phyloP scores from a whole-genome alignment of 169 alveolate species.

The Plasmodium berghei region DNA sequence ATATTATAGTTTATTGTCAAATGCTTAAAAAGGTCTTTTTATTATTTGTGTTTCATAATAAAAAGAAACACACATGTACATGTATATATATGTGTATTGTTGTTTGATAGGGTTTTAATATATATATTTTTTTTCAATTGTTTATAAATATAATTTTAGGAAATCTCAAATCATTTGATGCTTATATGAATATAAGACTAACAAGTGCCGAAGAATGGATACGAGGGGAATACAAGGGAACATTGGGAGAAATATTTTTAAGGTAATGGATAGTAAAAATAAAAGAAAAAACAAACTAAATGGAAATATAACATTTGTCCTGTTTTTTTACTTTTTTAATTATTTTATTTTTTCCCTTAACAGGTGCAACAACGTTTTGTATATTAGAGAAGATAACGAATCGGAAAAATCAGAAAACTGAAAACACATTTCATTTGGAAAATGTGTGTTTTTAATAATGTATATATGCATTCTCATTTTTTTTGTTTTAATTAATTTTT shows the following conservation, averaged over 20 bases:
- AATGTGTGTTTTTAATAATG: neutral
- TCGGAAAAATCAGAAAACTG: slow-evolving; percentile 76
- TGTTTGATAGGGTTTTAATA: no score
- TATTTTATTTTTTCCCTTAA: neutral
- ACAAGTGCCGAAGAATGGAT: slow-evolving; percentile 95
- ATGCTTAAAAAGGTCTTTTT: no score
- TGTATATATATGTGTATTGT: no score
- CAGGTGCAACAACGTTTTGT: slow-evolving; percentile 91
- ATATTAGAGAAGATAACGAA: slow-evolving; percentile 88
- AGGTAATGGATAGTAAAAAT: slow-evolving; percentile 77
- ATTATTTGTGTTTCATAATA: no score
- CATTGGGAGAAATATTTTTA: slow-evolving; percentile 89
- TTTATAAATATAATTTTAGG: slow-evolving; percentile 62
- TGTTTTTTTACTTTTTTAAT: neutral
- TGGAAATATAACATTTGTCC: neutral
- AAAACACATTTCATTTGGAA: slow-evolving; percentile 13
- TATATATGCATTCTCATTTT: neutral
- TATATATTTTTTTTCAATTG: no score
- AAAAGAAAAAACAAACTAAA: neutral
- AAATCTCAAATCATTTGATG: slow-evolving; percentile 90
- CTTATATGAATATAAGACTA: slow-evolving; percentile 92
- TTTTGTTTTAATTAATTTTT: neutral
- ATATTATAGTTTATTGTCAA: no score
- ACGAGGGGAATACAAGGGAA: slow-evolving; percentile 92
- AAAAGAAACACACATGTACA: no score